phyloP scores from a whole-genome alignment of 768 basidiomycete genomes.

The Tulasnella sp. region DNA sequence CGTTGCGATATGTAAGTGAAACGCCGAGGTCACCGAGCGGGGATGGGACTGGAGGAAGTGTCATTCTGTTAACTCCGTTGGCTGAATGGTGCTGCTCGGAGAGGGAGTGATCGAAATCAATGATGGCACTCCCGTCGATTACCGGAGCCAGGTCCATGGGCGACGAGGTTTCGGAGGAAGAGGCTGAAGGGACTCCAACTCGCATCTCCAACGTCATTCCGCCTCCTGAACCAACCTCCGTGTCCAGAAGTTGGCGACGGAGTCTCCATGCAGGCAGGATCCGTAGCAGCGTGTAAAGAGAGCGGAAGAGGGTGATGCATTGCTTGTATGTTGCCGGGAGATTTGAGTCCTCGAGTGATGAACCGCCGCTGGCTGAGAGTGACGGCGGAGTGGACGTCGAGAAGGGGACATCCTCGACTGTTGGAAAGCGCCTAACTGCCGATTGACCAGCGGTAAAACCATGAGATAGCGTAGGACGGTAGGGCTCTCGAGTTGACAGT shows the following conservation, averaged over 20 bases:
- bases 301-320: constrained; percentile 79
- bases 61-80: constrained; percentile 56
- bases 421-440: background rate
- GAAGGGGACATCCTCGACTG: constrained; percentile 37
- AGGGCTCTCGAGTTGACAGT: background rate
- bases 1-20: constrained; percentile 63
- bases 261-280: constrained; percentile 78
- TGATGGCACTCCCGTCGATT: constrained; percentile 34
- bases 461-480: constrained; percentile 13
- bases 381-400: constrained; percentile 38
- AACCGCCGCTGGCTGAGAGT: constrained; percentile 37
- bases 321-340: constrained; percentile 83
- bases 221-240: constrained; percentile 50
- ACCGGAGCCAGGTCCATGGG: no score
- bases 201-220: constrained; percentile 44
- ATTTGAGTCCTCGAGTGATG: constrained; percentile 52
- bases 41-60: constrained; percentile 68
- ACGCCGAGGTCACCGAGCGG: constrained; percentile 67
- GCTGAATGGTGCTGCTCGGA: constrained; percentile 47
- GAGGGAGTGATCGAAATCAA: constrained; percentile 45
- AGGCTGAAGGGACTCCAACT: constrained; percentile 36
- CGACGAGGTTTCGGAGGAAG: constrained; percentile 26
- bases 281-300: constrained; percentile 70
- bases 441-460: background rate
- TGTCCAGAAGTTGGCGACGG: constrained; percentile 60